Base-by-base conservation (phyloP, 441 rosid species). In the Corymbia citriodora region DNA sequence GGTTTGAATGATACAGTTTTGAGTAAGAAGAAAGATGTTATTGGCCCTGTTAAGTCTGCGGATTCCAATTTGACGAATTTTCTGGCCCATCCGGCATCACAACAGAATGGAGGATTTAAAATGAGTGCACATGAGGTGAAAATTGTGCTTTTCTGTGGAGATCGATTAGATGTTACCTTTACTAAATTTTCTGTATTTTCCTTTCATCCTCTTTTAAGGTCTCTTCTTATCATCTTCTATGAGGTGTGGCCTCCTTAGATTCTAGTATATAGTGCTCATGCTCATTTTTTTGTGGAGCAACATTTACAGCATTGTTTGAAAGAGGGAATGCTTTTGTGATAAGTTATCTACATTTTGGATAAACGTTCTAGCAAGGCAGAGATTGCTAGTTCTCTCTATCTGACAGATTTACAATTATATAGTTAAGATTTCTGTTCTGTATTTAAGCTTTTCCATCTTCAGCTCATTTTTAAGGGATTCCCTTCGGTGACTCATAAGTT, bases 51-150 rank as follows among this genome's bases (percentile, higher is more conserved):
- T 49, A 93, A 91, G 90, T 87, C 93, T 12, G 70, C 89, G 53
- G 93, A 91, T 94, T 45, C 91, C 89, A 81, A 93, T 86, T 92
- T 89, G 89, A 33, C 68, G 18, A 94, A 91, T 90, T 89, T 94
- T 89, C 90, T 87, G 91, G 87, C 59, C 65, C 91, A 93, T 81
- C 88, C 87, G 55, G 92, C 93, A 88, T 88, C 90, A 33, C 93
- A 83, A 89, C 95, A 91, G 89, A 96, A 93, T 88, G 90, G 89
- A 87, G 95, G 95, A 90, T 98, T 97, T 93, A 95, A 94, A 91
- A 98, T 96, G 96, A 97, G 95, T 88, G 98, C 99, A 33, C 95
- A 95, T 90, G 99, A 97, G 98, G 99, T 96, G 91, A 65, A 53
- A 40, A 52, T 33, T 53, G 12, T 70, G 33, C 83, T 70, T 72